Percentiles rank a stretch among this genome's conserved stretches.
Evolutionary conservation across 345 rosid species (phyloP).

Genomic region (Citrus trifoliata): DNA sequence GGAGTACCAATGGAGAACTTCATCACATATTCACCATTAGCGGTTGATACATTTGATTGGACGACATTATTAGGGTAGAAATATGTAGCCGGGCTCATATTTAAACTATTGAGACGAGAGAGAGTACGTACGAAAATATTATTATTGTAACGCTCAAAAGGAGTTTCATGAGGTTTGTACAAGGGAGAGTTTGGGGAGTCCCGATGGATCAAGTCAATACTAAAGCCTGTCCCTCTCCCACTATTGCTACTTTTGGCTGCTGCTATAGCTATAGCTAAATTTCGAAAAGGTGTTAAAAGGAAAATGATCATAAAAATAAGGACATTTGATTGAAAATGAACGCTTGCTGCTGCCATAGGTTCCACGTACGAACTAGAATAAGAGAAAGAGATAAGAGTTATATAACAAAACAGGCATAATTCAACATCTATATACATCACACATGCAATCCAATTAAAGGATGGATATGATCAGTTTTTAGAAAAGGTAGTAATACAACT

Average conservation of each 20-base stretch:
- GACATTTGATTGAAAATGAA: neutral
- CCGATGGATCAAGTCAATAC: slow-evolving; percentile 27
- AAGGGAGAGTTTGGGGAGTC: slow-evolving; percentile 33
- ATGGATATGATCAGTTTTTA: too few species aligned
- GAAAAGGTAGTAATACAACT: too few species aligned
- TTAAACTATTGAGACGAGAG: neutral
- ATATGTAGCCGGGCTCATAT: neutral
- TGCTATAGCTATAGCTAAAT: neutral
- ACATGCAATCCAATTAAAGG: too few species aligned
- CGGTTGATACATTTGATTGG: neutral
- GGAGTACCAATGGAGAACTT: slow-evolving; percentile 31
- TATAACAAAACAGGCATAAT: too few species aligned
- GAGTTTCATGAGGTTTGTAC: slow-evolving; percentile 19
- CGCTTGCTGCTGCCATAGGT: neutral
- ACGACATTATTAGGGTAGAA: neutral
- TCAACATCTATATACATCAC: too few species aligned
- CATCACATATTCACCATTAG: slow-evolving; percentile 24
- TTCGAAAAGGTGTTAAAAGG: neutral
- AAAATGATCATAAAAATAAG: neutral
- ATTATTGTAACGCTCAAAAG: neutral
- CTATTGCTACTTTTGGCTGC: neutral
- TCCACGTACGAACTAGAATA: too few species aligned
- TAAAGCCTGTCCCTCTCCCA: neutral
- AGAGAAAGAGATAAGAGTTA: too few species aligned
- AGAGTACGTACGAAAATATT: slow-evolving; percentile 9